phyloP scores from a whole-genome alignment of 202 grass and related monocot species.

The Miscanthus sacchariflorus region DNA sequence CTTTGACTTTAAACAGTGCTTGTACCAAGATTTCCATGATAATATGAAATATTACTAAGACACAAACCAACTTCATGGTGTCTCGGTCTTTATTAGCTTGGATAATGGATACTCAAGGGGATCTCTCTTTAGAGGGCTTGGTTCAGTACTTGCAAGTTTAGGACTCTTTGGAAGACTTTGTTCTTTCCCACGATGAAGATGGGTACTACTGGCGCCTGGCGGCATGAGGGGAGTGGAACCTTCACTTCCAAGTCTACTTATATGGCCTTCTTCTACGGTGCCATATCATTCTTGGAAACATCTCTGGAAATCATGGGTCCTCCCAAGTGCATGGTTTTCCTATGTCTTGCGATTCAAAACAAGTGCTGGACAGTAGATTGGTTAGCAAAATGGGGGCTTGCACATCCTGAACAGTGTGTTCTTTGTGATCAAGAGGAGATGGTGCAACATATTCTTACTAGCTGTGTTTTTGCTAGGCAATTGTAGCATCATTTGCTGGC shows the following conservation, averaged over 20 bases:
- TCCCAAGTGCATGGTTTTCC: background rate
- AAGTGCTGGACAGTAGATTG: background rate
- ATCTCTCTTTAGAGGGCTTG: background rate
- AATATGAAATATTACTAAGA: slow-evolving; percentile 1
- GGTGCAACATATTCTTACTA: background rate
- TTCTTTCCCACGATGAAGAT: background rate
- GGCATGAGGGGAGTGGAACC: background rate
- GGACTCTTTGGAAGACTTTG: background rate
- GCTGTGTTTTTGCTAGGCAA: background rate
- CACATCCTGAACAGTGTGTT: background rate
- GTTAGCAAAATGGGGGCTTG: background rate
- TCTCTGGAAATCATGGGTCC: background rate
- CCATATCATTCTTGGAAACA: background rate
- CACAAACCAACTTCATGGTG: background rate
- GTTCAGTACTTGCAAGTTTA: background rate
- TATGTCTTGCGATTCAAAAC: background rate
- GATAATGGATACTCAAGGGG: background rate
- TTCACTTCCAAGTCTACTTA: background rate
- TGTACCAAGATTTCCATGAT: background rate
- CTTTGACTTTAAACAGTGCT: background rate
- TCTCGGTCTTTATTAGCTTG: background rate
- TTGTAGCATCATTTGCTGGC: background rate
- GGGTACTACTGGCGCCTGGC: background rate
- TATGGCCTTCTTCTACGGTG: background rate
- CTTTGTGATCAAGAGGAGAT: background rate